Evolutionary conservation across 106 monocot genomes (phyloP).

Genomic region (Dendrobium chrysotoxum): DNA sequence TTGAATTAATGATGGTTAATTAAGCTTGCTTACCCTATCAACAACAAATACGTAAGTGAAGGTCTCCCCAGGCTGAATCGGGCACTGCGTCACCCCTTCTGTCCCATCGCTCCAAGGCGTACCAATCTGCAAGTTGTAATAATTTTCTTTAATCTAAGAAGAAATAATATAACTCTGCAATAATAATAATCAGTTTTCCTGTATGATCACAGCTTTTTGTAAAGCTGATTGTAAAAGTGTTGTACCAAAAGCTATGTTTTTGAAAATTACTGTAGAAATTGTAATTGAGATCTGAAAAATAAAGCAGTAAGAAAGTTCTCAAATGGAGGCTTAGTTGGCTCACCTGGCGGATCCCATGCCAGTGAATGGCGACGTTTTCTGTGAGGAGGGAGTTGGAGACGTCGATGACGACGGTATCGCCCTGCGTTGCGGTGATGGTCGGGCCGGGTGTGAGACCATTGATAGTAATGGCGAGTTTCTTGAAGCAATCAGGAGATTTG

Average conservation of each 20-base stretch:
- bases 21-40: constrained; percentile 44
- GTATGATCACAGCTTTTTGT: no score
- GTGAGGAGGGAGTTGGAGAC: constrained; percentile 51
- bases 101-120: constrained; percentile 87
- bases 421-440: constrained; percentile 58
- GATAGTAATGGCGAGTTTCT: constrained; percentile 51
- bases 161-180: no score
- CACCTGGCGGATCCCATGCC: constrained; percentile 86
- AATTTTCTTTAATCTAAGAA: no score
- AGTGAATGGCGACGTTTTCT: constrained; percentile 74
- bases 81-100: constrained; percentile 82
- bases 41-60: constrained; percentile 74
- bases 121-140: constrained; percentile 31
- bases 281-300: no score
- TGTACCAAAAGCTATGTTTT: no score
- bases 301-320: no score
- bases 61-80: constrained; percentile 60
- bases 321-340: not conserved
- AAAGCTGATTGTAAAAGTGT: no score
- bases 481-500: constrained; percentile 67
- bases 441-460: constrained; percentile 77
- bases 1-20: no score
- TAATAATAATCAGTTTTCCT: no score
- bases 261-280: no score
- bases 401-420: constrained; percentile 62